Evolutionary conservation across 129 eudicot species (phyloP).

Genomic region (Cynara cardunculus): DNA sequence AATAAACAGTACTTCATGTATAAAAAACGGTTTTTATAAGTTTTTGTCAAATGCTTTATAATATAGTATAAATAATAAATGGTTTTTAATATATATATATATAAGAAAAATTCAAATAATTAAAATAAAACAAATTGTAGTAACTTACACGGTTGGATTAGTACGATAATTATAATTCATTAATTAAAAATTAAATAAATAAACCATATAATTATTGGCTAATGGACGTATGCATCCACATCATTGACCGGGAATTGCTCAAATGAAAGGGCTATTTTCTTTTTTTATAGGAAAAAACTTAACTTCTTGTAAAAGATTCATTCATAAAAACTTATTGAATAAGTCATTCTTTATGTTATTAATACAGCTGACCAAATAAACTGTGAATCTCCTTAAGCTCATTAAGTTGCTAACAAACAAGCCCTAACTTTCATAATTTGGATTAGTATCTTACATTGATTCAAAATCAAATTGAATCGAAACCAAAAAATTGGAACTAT

Average conservation of each 20-base stretch:
- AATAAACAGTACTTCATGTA: too few relatives aligned
- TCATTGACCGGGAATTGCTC: slow-evolving; percentile 9
- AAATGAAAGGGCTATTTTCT: slow-evolving; percentile 11
- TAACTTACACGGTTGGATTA: slow-evolving; percentile 32
- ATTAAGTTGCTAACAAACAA: not conserved
- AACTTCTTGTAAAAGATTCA: too few relatives aligned
- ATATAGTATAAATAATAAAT: too few relatives aligned
- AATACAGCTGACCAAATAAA: too few relatives aligned
- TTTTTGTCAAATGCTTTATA: too few relatives aligned
- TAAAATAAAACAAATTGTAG: not conserved
- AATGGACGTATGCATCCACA: not conserved
- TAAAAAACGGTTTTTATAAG: too few relatives aligned
- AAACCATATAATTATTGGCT: not conserved
- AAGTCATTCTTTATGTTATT: too few relatives aligned
- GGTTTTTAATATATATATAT: not conserved
- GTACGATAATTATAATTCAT: slow-evolving; percentile 9
- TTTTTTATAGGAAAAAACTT: too few relatives aligned
- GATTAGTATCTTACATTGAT: not conserved
- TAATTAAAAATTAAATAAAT: not conserved
- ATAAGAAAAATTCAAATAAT: not conserved
- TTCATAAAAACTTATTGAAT: too few relatives aligned
- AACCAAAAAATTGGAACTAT: not conserved
- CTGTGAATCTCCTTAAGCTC: too few relatives aligned
- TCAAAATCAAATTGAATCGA: not conserved
- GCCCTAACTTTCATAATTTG: not conserved